Conservation (phyloP, 257 asterid species). For the Ilex aquifolium region DNA sequence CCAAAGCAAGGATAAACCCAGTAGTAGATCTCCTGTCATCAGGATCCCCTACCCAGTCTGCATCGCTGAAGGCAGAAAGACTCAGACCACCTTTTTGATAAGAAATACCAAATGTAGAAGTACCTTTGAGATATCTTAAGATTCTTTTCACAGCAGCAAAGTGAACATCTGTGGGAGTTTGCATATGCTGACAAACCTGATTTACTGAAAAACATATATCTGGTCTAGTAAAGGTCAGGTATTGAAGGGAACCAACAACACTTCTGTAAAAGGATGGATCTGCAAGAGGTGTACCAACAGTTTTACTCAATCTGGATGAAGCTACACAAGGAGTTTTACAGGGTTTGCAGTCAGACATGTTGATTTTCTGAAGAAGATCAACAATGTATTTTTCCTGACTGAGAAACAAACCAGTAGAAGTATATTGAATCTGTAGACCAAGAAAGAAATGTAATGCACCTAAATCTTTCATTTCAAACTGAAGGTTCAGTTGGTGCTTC, state of each 20-base stretch:
- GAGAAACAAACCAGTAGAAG: too few species aligned
- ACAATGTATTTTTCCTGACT: background rate
- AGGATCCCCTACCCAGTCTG: too few species aligned
- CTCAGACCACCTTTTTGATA: too few species aligned
- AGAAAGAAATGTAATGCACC: too few species aligned
- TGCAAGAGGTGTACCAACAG: background rate
- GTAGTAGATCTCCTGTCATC: too few species aligned
- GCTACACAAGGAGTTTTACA: background rate
- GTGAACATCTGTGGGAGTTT: background rate
- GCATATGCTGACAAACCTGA: constrained; percentile 2
- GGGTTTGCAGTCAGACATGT: background rate
- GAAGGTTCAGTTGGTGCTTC: too few species aligned
- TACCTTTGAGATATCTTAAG: background rate
- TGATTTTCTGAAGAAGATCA: constrained; percentile 1
- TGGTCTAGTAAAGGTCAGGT: constrained; percentile 3
- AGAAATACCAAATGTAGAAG: too few species aligned
- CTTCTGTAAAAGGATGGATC: background rate
- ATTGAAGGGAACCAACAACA: background rate
- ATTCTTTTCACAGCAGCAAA: background rate
- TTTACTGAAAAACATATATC: background rate
- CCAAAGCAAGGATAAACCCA: too few species aligned
- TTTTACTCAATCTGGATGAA: background rate
- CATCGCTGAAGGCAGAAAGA: too few species aligned
- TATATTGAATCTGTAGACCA: too few species aligned
- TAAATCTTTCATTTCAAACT: too few species aligned